A percentile compares a stretch with the other conserved stretches of the same genome.
These are phyloP conservation scores for Pilasporangium apinafurcum DNA, from an alignment of 352 stramenopile genomes.

Conservation along the genomic window DNA sequence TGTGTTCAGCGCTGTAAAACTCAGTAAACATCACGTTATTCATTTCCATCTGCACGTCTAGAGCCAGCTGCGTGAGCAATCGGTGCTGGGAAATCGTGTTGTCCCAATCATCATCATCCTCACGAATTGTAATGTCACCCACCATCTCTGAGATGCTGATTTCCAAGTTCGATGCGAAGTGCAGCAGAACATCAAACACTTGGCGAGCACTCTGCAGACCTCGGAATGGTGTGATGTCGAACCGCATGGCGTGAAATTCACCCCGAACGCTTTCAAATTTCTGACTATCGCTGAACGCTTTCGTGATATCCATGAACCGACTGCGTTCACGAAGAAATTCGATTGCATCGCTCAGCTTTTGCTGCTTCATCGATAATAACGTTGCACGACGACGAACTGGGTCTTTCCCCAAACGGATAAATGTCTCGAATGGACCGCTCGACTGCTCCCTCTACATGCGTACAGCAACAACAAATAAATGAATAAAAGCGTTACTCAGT, in stretches of 20 bases:
- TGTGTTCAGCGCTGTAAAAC: slow-evolving; percentile 4
- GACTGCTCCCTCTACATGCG: slow-evolving; percentile 14
- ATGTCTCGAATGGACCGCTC: slow-evolving; percentile 20
- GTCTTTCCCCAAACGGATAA: slow-evolving; percentile 21
- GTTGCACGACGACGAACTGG: slow-evolving; percentile 13
- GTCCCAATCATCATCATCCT: slow-evolving; percentile 29
- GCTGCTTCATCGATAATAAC: slow-evolving; percentile 24
- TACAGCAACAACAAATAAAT: not conserved
- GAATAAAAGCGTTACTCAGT: too few relatives aligned
- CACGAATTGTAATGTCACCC: slow-evolving; percentile 40
- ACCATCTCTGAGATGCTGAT: slow-evolving; percentile 39
- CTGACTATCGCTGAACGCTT: slow-evolving; percentile 27
- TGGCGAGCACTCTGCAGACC: slow-evolving; percentile 17
- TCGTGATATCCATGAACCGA: slow-evolving; percentile 19
- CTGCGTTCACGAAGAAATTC: slow-evolving; percentile 28
- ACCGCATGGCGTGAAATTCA: slow-evolving; percentile 23
- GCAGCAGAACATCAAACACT: slow-evolving; percentile 36
- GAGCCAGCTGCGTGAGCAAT: slow-evolving; percentile 19
- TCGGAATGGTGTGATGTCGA: slow-evolving; percentile 41
- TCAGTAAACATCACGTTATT: slow-evolving; percentile 33
- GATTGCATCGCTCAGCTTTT: slow-evolving; percentile 28
- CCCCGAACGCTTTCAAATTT: slow-evolving; percentile 22
- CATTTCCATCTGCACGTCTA: slow-evolving; percentile 20
- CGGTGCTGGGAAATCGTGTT: slow-evolving; percentile 25
- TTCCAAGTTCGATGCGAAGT: slow-evolving; percentile 46